A percentile compares a stretch with the other conserved stretches of the same genome.
These are phyloP conservation scores for Amanita rubescens DNA, from an alignment of 768 basidiomycete species.

Conservation along the genomic window DNA sequence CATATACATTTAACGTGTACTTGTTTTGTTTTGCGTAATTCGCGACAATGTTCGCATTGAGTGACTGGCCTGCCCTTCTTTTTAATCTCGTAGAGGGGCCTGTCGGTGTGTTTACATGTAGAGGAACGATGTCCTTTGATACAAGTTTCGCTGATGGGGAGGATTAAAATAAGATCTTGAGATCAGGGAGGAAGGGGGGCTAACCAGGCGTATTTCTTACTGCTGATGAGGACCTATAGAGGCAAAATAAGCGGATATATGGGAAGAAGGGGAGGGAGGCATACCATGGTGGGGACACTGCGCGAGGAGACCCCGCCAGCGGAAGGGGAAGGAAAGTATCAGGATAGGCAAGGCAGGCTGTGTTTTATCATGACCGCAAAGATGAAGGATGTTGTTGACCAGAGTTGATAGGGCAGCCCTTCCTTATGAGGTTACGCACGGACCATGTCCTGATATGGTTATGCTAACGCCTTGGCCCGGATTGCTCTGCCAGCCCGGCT, in stretches of 20 bases:
- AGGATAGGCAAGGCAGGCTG: conserved; percentile 24
- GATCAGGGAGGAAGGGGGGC: conserved; percentile 19
- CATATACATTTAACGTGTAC: conserved; percentile 84
- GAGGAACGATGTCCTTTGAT: conserved; percentile 93
- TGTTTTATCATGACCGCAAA: conserved; percentile 40
- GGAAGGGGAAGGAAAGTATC: conserved; percentile 50
- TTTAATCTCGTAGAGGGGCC: conserved; percentile 87
- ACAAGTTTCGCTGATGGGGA: conserved; percentile 68
- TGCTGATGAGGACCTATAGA: conserved; percentile 67
- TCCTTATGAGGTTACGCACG: conserved; percentile 32
- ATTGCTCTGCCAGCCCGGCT: conserved; percentile 76
- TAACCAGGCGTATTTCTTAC: conserved; percentile 80
- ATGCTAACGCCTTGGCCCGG: conserved; percentile 27
- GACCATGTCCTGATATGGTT: conserved; percentile 19
- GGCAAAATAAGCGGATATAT: conserved; percentile 7
- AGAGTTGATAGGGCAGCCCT: conserved; percentile 44
- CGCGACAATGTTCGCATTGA: conserved; percentile 84
- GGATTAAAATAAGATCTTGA: conserved; percentile 8
- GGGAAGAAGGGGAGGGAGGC: conserved; percentile 7
- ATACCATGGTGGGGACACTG: conserved; percentile 36
- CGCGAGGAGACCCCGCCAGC: conserved; percentile 45
- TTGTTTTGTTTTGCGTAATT: conserved; percentile 78
- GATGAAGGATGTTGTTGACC: conserved; percentile 37
- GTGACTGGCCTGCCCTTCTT: conserved; percentile 90
- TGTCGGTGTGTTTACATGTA: conserved; percentile 80